Evolutionary conservation across 371 early-diverging fungal species (phyloP).

Genomic region (Zopfochytrium polystomum): DNA sequence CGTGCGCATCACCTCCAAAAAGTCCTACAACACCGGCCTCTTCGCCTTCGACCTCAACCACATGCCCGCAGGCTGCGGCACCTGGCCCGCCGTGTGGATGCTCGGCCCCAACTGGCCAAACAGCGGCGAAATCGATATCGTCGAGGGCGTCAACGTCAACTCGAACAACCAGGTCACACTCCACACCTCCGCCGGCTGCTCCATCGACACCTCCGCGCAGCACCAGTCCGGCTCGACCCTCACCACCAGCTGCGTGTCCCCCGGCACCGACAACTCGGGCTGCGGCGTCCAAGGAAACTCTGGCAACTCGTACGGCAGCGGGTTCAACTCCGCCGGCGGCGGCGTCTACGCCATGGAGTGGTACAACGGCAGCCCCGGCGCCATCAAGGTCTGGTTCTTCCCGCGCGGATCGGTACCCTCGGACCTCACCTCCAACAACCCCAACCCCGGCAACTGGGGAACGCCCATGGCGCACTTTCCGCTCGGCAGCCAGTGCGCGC

Average conservation of each 20-base stretch:
- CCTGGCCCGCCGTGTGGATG: constrained; percentile 44
- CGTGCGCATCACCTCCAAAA: constrained; percentile 31
- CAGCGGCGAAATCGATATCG: constrained; percentile 47
- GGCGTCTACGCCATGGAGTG: constrained; percentile 44
- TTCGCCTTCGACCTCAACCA: constrained; percentile 36
- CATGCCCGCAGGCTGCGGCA: constrained; percentile 47
- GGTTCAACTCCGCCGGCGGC: constrained; percentile 38
- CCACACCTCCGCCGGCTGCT: constrained; percentile 22
- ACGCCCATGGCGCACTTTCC: constrained; percentile 34
- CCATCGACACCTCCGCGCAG: constrained; percentile 1
- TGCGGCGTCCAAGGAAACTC: constrained; percentile 22
- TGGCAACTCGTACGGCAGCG: constrained; percentile 29
- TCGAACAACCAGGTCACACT: constrained; percentile 21
- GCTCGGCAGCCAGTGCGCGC: constrained; percentile 8
- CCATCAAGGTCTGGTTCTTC: constrained; percentile 42
- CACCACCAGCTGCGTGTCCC: constrained; percentile 13
- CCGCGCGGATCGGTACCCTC: constrained; percentile 30
- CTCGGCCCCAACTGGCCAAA: constrained; percentile 39
- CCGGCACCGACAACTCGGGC: constrained; percentile 29
- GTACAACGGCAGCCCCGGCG: constrained; percentile 23
- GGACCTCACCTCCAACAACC: constrained; percentile 25
- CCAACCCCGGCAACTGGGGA: constrained; percentile 36
- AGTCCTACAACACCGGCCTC: constrained; percentile 28
- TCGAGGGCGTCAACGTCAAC: constrained; percentile 40
- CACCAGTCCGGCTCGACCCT: not conserved